Percentiles rank a stretch among this genome's conserved stretches.
phyloP scores from a whole-genome alignment of 1,139 yeast genomes.

The Barnettozyma hawaiiensis region DNA sequence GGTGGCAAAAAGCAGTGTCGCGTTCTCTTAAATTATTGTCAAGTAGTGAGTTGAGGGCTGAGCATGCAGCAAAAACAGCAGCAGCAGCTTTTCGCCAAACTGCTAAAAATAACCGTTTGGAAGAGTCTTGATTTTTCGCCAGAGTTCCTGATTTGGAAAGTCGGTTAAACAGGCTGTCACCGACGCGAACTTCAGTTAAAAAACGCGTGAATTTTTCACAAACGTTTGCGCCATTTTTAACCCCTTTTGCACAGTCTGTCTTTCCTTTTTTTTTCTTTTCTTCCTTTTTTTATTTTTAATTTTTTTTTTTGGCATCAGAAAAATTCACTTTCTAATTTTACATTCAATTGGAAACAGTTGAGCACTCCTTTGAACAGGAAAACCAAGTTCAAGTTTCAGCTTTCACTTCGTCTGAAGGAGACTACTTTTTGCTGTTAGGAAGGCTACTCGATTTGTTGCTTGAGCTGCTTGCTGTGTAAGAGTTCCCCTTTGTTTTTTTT shows the following conservation, averaged over 20 bases:
- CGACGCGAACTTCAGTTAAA: neutral
- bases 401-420: neutral
- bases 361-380: neutral
- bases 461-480: neutral
- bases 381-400: neutral
- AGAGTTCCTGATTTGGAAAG: neutral
- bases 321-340: neutral
- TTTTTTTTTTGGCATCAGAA: conserved; percentile 1
- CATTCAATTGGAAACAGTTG: conserved; percentile 1
- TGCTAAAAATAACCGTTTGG: neutral
- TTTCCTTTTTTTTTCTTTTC: too few species aligned
- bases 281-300: neutral
- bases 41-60: too few species aligned
- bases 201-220: conserved; percentile 1
- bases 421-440: neutral
- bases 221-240: neutral
- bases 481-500: too few species aligned
- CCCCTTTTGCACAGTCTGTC: neutral
- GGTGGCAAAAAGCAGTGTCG: too few species aligned
- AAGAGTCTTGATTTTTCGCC: neutral
- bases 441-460: neutral
- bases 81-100: neutral
- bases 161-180: neutral
- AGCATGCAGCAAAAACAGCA: too few species aligned
- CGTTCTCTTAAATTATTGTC: too few species aligned